Evolutionary conservation across 2,329 filamentous ascomycete species (phyloP).

Genomic region (Xylariaceae sp.): DNA sequence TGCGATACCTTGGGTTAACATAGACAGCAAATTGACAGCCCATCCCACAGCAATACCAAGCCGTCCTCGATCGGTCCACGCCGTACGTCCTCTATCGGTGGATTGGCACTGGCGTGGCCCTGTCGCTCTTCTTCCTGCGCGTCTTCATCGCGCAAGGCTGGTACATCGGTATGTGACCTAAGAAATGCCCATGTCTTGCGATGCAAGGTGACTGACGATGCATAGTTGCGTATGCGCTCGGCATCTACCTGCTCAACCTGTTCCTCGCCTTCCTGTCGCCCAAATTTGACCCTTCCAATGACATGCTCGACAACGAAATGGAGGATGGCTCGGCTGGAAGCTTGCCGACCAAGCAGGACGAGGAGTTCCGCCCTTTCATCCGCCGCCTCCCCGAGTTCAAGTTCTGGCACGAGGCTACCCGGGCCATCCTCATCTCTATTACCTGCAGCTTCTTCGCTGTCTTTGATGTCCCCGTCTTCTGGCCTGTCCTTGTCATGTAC

Average conservation of each 20-base stretch:
- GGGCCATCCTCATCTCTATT: slow-evolving; percentile 80
- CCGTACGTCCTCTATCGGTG: slow-evolving; percentile 89
- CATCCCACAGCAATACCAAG: slow-evolving; percentile 76
- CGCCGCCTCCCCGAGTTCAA: slow-evolving; percentile 97
- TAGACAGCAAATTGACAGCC: too few species aligned
- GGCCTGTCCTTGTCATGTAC: slow-evolving; percentile 97
- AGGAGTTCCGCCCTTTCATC: slow-evolving; percentile 98
- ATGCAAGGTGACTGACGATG: slow-evolving; percentile 14
- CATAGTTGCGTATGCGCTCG: slow-evolving; percentile 90
- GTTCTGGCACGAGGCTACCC: slow-evolving; percentile 97
- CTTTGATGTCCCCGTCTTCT: slow-evolving; percentile 98
- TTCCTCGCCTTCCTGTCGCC: slow-evolving; percentile 98
- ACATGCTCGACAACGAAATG: slow-evolving; percentile 87
- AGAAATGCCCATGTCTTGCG: neutral
- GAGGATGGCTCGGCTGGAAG: slow-evolving; percentile 82
- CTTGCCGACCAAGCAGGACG: slow-evolving; percentile 91
- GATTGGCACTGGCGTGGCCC: slow-evolving; percentile 73
- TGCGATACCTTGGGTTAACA: too few species aligned
- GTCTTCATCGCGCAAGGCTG: slow-evolving; percentile 93
- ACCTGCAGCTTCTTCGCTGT: slow-evolving; percentile 88
- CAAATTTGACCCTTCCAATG: slow-evolving; percentile 97
- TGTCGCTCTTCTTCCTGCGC: slow-evolving; percentile 81
- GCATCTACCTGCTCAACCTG: slow-evolving; percentile 97
- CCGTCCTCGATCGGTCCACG: slow-evolving; percentile 88
- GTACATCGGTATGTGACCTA: slow-evolving; percentile 78